These are phyloP conservation scores for Scleroderma citrinum DNA, from an alignment of 768 basidiomycete genomes.

Conservation along the genomic window DNA sequence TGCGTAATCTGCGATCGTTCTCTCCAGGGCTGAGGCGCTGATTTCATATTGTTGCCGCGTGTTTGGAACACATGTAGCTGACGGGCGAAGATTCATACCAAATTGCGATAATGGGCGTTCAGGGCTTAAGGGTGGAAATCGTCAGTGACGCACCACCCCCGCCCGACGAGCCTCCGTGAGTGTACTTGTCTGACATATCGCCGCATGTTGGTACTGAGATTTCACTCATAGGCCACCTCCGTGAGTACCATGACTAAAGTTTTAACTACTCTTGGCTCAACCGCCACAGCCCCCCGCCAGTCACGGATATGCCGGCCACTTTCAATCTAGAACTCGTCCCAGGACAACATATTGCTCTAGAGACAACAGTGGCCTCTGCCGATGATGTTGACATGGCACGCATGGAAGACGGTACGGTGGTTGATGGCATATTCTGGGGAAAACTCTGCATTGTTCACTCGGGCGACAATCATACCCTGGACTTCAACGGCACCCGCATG, in stretches of 20 bases:
- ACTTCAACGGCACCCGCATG: conserved; percentile 76
- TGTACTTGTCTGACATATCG: conserved; percentile 11
- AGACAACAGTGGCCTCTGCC: conserved; percentile 69
- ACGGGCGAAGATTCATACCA: conserved; percentile 85
- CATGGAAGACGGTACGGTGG: conserved; percentile 84
- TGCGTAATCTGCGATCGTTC: conserved; percentile 31
- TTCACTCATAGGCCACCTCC: conserved; percentile 39
- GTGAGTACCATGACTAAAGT: conserved; percentile 30
- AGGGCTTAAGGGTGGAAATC: conserved; percentile 80
- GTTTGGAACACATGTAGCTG: conserved; percentile 40
- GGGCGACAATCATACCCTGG: conserved; percentile 72
- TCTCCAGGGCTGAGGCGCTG: conserved; percentile 5
- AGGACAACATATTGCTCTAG: conserved; percentile 74
- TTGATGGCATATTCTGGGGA: conserved; percentile 85
- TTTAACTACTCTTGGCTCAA: conserved; percentile 5
- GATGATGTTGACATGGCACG: conserved; percentile 87
- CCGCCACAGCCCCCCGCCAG: conserved; percentile 50
- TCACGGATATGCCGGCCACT: conserved; percentile 80
- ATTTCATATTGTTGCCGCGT: conserved; percentile 16
- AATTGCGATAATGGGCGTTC: conserved; percentile 79
- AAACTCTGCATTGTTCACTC: conserved; percentile 79
- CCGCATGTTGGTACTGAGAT: conserved; percentile 8
- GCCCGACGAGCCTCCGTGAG: conserved; percentile 78
- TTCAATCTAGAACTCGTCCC: conserved; percentile 79
- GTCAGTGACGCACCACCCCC: conserved; percentile 82